Evolutionary conservation across 371 early-diverging fungal genomes (phyloP), one percentile per base, ranked within the genome.

Genomic region (Saksenaea vasiformis): DNA sequence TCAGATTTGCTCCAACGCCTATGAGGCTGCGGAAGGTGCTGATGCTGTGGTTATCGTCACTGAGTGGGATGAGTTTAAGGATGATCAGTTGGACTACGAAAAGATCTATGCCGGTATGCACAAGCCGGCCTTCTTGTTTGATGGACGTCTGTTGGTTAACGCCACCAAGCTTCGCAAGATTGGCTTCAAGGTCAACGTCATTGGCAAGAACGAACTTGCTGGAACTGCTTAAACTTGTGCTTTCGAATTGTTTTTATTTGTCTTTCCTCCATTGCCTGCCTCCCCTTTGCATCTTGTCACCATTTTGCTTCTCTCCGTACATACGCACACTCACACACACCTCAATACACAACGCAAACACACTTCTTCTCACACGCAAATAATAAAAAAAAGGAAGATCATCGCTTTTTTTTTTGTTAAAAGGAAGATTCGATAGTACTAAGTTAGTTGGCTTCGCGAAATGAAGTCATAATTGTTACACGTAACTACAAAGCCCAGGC

Each of bases 21-120:
- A 91, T 73, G 85, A 86, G 35, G 92, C 93, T 13, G 79, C 86
- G 47, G 73, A 83, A 44, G 87, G 77, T 56, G 91, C 91, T 39
- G 94, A 93, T 79, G 96, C 94, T 31, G 79, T 96, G 59, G 91
- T 95, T 11, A 81, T 97, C 57, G 77, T 87, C 41, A 95, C 96
- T 28, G 95, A 95, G 66, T 97, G 98, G 98, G 91, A 93, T 71
- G 95, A 95, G 84, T 96, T 97, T 84, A 90, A 87, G 74, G 69
- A 78, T 41, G 79, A 75, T 57, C 37, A 77, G 62, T 70, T 87
- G 19, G 93, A 96, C 75, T 97, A 91, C 77, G 41, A 77, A 54
- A 78, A 73, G 71, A 88, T 95, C 60, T 90, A 87, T 67, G 76
- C 78, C 19, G 70, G 76, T 28, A 94, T 95, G 95, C 81, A 90